Conservation (phyloP, 2,329 filamentous ascomycete genomes). For the Trichoderma asperellum region DNA sequence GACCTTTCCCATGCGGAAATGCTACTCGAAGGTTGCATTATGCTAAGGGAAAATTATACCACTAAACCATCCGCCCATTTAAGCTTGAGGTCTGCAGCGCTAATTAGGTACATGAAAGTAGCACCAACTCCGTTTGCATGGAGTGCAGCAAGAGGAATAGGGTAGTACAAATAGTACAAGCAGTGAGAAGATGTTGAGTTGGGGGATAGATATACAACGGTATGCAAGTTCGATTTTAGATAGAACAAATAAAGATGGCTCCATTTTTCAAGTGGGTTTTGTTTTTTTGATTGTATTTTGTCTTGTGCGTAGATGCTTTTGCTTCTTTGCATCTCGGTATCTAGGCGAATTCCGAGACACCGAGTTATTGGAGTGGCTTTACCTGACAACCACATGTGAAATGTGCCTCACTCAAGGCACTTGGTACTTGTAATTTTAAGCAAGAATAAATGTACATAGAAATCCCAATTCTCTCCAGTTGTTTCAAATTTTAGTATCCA, state of each 20-base stretch:
- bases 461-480: not conserved
- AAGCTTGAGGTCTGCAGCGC: not conserved
- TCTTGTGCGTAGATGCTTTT: not conserved
- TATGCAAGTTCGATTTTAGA: no score
- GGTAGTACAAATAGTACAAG: constrained; percentile 5
- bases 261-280: no score
- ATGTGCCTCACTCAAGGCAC: not conserved
- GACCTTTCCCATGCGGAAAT: constrained; percentile 29
- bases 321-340: not conserved
- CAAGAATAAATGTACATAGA: not conserved
- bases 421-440: not conserved
- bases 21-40: constrained; percentile 19
- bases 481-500: not conserved
- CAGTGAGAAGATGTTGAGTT: no score
- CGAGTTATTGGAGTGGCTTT: not conserved
- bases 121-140: not conserved
- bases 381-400: not conserved
- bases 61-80: constrained; percentile 34
- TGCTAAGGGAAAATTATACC: constrained; percentile 35
- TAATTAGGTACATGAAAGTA: not conserved
- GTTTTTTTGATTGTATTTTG: not conserved
- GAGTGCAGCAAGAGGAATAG: not conserved
- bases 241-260: no score
- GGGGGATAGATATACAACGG: no score
- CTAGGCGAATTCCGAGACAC: not conserved